phyloP scores from a whole-genome alignment of 2,329 filamentous ascomycete species.

The Ilyonectria robusta region DNA sequence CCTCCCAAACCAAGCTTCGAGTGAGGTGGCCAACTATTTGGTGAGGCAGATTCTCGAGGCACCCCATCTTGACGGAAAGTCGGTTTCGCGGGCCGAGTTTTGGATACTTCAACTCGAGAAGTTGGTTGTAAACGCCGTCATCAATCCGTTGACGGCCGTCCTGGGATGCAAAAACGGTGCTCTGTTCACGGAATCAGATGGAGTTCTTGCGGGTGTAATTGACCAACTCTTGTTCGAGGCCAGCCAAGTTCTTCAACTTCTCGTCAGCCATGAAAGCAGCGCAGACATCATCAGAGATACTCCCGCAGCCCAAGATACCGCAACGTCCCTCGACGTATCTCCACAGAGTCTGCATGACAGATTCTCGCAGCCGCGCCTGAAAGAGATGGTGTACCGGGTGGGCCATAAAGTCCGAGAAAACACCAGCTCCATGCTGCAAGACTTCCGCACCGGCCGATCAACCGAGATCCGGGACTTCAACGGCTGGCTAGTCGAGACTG shows the following conservation, averaged over 20 bases:
- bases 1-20: slow-evolving; percentile 44
- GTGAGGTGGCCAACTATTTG: slow-evolving; percentile 54
- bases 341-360: slow-evolving; percentile 51
- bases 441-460: slow-evolving; percentile 63
- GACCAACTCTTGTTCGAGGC: slow-evolving; percentile 82
- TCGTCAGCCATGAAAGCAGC: slow-evolving; percentile 72
- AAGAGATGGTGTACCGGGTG: slow-evolving; percentile 61
- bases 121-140: slow-evolving; percentile 82
- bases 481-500: slow-evolving; percentile 69
- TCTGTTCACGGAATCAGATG: slow-evolving; percentile 72
- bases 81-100: slow-evolving; percentile 60
- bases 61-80: slow-evolving; percentile 58
- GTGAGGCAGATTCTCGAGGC: slow-evolving; percentile 58
- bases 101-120: slow-evolving; percentile 85
- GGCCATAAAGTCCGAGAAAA: slow-evolving; percentile 67
- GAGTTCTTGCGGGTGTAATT: slow-evolving; percentile 71
- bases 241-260: slow-evolving; percentile 76
- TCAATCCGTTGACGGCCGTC: slow-evolving; percentile 89
- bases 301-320: slow-evolving; percentile 7
- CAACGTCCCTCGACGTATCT: slow-evolving; percentile 33
- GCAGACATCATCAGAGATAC: slow-evolving; percentile 53
- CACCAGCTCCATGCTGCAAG: slow-evolving; percentile 75
- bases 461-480: slow-evolving; percentile 74
- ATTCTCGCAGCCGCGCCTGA: slow-evolving; percentile 60
- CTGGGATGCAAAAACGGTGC: slow-evolving; percentile 84